phyloP scores from a whole-genome alignment of 2,329 filamentous ascomycete genomes.

The Penicillium palitans region DNA sequence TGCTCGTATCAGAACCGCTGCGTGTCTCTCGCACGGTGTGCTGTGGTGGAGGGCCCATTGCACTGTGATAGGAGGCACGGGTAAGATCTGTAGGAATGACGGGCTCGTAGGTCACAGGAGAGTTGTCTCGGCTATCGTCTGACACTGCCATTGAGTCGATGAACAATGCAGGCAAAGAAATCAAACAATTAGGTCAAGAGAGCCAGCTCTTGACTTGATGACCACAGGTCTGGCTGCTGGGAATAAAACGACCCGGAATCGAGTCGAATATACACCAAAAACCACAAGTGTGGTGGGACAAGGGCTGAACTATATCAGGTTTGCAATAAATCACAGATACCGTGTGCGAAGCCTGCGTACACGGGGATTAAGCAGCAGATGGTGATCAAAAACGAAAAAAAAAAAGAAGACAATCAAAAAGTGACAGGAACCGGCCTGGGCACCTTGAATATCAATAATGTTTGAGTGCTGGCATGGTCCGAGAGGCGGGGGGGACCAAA shows the following conservation, averaged over 20 bases:
- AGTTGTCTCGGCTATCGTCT: conserved; percentile 28
- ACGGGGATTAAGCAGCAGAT: conserved; percentile 26
- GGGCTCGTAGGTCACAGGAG: conserved; percentile 36
- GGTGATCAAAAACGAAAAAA: conserved; percentile 20
- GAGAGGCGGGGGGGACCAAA: conserved; percentile 22
- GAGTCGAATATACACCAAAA: conserved; percentile 16
- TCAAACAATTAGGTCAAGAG: conserved; percentile 30
- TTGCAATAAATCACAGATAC: conserved; percentile 20
- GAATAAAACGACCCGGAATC: conserved; percentile 4
- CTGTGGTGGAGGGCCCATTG: conserved; percentile 31
- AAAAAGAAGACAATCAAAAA: conserved; percentile 11
- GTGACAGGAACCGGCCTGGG: conserved; percentile 17
- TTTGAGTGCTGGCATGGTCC: conserved; percentile 16
- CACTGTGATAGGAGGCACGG: conserved; percentile 32
- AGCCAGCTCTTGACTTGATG: conserved; percentile 35
- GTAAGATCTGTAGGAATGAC: conserved; percentile 44
- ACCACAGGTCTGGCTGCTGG: neutral
- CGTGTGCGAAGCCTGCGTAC: conserved; percentile 35
- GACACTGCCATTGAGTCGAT: conserved; percentile 28
- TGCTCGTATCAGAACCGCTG: conserved; percentile 35
- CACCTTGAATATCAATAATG: conserved; percentile 35
- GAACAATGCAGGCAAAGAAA: conserved; percentile 6
- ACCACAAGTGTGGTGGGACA: conserved; percentile 17
- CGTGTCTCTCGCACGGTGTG: conserved; percentile 30
- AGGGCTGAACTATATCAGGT: conserved; percentile 20